Base-by-base conservation (phyloP, 2,329 filamentous ascomycete genomes). In the Fusarium sp. region DNA sequence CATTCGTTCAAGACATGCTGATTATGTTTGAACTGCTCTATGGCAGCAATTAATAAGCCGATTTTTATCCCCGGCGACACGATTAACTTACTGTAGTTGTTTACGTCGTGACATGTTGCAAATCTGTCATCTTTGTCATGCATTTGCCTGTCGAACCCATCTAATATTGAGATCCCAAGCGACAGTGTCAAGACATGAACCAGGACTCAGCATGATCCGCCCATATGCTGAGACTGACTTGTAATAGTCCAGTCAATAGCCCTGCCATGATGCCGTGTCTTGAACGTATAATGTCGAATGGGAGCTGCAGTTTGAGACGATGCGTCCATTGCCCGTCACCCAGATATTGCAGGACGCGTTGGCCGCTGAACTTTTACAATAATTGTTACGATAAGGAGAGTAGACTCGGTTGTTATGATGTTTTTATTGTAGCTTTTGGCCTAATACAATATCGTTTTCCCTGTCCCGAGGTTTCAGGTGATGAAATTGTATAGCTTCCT, bases 331-430 rank as follows among this genome's bases (percentile, higher is more conserved):
- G 19, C 19, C 19, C 19, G 19, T 19, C 19, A 19, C 4, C 4
- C 19, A 19, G 19, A 19, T 19, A 19, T 19, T 19, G 19, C 19
- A 19, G 19, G 53, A 17, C 19, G 41, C 37, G 6, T 15, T 15
- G 23, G 8, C 13, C 9, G 37, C n/a, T 43, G 32, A 15, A 32
- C 25, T 36, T 48, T 1, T 4, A 14, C 15, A 33, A 52, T 55
- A 64, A 46, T 47, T 49, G 43, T 32, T 46, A 49, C 47, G 49
- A 43, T 49, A 60, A 49, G 38, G 15, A 17, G 14, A 36, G 21
- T 17, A 17, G 10, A 21, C 37, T 9, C 21, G 7, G 6, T 25
- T 25, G 8, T 25, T 49, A 15, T 14, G 15, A 19, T 53, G 10
- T 35, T 52, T 44, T 41, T 46, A 17, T 37, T 47, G 10, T 19